Percentiles rank a stretch among this genome's conserved stretches.
Conservation (phyloP, 345 rosid genomes). For the Triadica sebifera region DNA sequence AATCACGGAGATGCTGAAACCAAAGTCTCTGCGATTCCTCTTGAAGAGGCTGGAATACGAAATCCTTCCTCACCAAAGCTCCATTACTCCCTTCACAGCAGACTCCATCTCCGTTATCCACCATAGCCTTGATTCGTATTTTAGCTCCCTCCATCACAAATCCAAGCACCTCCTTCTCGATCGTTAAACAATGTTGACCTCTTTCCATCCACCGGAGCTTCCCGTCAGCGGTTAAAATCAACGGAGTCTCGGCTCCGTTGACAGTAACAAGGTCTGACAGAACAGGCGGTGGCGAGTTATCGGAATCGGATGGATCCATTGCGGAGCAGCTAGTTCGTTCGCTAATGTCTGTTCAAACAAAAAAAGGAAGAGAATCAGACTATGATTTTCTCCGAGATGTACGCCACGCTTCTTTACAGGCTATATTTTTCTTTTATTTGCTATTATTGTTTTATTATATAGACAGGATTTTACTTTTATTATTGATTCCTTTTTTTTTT, state of each 20-base stretch:
- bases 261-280: slow-evolving; percentile 52
- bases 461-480: too few species aligned
- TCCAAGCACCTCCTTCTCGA: slow-evolving; percentile 66
- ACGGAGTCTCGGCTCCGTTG: slow-evolving; percentile 36
- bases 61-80: slow-evolving; percentile 56
- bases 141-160: slow-evolving; percentile 51
- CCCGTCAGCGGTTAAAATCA: slow-evolving; percentile 56
- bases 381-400: too few species aligned
- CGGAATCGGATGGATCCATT: slow-evolving; percentile 23
- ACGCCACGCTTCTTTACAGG: too few species aligned
- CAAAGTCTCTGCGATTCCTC: slow-evolving; percentile 56
- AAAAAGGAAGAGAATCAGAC: too few species aligned
- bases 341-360: neutral
- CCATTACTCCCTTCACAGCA: slow-evolving; percentile 50
- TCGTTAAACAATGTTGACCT: slow-evolving; percentile 37
- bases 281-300: neutral
- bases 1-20: slow-evolving; percentile 57
- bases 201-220: slow-evolving; percentile 49
- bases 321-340: neutral
- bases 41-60: slow-evolving; percentile 65
- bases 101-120: slow-evolving; percentile 39
- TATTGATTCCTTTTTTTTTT: too few species aligned
- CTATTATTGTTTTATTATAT: too few species aligned
- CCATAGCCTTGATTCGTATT: slow-evolving; percentile 51
- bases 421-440: too few species aligned